These are phyloP conservation scores for Kondoa malvinella DNA, from an alignment of 768 basidiomycete genomes.

Conservation along the genomic window DNA sequence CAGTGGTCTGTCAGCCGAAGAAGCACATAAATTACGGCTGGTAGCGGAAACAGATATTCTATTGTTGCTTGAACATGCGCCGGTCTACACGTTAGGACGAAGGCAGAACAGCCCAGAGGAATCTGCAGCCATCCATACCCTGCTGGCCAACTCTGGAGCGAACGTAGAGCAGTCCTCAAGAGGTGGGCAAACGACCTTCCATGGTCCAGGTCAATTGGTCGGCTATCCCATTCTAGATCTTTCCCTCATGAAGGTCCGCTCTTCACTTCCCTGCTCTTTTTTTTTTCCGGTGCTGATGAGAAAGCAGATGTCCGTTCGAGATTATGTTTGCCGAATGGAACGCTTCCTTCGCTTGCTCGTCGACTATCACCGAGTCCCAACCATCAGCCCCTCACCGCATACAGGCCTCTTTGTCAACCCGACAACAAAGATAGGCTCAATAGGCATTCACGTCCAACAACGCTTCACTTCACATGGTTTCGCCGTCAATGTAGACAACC, in stretches of 20 bases:
- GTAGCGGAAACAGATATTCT: conserved; percentile 36
- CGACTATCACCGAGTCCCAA: conserved; percentile 35
- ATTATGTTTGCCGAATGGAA: conserved; percentile 74
- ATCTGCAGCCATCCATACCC: conserved; percentile 42
- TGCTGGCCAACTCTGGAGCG: conserved; percentile 44
- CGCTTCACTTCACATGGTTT: conserved; percentile 90
- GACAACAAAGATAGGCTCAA: conserved; percentile 76
- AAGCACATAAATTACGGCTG: conserved; percentile 36
- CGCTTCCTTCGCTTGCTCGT: conserved; percentile 46
- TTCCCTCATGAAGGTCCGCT: conserved; percentile 51
- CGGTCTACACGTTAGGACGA: conserved; percentile 88
- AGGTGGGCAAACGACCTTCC: conserved; percentile 89
- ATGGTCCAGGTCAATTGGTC: conserved; percentile 91
- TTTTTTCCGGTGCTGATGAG: neutral
- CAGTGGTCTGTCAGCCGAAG: neutral
- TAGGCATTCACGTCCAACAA: conserved; percentile 90
- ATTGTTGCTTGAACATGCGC: conserved; percentile 71
- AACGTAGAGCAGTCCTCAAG: conserved; percentile 66
- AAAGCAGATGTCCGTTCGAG: conserved; percentile 40
- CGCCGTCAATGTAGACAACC: conserved; percentile 67
- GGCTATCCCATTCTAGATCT: conserved; percentile 90
- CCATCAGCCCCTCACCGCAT: conserved; percentile 49
- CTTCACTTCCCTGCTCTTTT: neutral
- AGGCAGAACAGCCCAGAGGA: conserved; percentile 34
- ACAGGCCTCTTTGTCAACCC: conserved; percentile 76